These are phyloP conservation scores for Malus sieversii DNA, from an alignment of 306 rosid species.

Conservation along the genomic window DNA sequence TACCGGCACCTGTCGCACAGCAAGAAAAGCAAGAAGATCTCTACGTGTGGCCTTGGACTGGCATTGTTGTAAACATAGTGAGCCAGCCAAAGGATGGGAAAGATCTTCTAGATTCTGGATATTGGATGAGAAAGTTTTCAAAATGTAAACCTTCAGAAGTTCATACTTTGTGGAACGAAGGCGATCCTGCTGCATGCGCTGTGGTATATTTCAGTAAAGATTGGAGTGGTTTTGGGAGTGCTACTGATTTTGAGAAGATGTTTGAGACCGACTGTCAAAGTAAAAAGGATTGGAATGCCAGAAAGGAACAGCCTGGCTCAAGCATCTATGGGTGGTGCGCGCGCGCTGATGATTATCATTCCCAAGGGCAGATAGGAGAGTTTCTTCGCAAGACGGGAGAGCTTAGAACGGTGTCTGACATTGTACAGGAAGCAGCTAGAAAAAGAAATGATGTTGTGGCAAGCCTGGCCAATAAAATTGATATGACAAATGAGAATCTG, in stretches of 20 bases:
- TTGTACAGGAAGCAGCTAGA: constrained; percentile 65
- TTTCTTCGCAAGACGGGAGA: constrained; percentile 72
- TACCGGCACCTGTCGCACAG: constrained; percentile 27
- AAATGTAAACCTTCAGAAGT: constrained; percentile 50
- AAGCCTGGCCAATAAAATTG: constrained; percentile 58
- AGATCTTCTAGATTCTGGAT: constrained; percentile 28
- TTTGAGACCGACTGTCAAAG: constrained; percentile 45
- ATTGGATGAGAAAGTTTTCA: constrained; percentile 54
- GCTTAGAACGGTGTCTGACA: constrained; percentile 68
- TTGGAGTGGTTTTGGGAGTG: constrained; percentile 78
- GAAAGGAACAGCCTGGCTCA: constrained; percentile 27
- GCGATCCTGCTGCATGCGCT: constrained; percentile 32
- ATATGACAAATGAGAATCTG: constrained; percentile 59
- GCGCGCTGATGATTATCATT: constrained; percentile 60
- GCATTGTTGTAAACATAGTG: constrained; percentile 53
- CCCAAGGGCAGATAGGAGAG: constrained; percentile 63
- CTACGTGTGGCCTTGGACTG: constrained; percentile 96
- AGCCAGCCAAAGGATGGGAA: constrained; percentile 24
- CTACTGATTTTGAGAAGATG: constrained; percentile 59
- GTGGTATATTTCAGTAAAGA: constrained; percentile 51
- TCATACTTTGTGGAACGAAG: constrained; percentile 29
- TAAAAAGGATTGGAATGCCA: constrained; percentile 56
- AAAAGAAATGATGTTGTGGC: constrained; percentile 56
- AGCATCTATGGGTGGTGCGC: constrained; percentile 84
- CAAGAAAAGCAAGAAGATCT: constrained; percentile 41